Conservation (phyloP, 2,329 filamentous ascomycete genomes). For the Hypoxylon sp. region DNA sequence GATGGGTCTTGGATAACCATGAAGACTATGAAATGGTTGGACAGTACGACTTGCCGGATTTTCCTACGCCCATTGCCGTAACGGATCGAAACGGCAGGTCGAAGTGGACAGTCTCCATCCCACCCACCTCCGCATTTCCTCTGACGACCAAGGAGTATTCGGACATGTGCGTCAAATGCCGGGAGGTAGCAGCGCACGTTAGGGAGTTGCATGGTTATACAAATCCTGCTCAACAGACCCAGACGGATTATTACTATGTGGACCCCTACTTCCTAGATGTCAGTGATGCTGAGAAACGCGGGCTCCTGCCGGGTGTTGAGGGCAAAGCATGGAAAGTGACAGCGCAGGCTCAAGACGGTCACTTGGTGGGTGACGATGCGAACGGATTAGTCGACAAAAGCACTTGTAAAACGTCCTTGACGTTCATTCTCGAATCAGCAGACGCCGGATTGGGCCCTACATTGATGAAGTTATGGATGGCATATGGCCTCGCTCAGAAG, state of each 20-base stretch:
- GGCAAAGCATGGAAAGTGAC: slow-evolving; percentile 56
- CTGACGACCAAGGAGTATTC: slow-evolving; percentile 74
- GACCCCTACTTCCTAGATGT: slow-evolving; percentile 82
- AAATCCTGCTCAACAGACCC: slow-evolving; percentile 59
- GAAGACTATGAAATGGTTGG: slow-evolving; percentile 75
- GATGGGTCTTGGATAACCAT: slow-evolving; percentile 56
- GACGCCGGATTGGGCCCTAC: slow-evolving; percentile 83
- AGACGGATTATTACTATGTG: slow-evolving; percentile 67
- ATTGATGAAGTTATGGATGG: slow-evolving; percentile 84
- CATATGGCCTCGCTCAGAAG: slow-evolving; percentile 81
- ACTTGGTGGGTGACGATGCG: slow-evolving; percentile 63
- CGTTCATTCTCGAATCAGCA: slow-evolving; percentile 79
- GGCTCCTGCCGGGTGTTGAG: slow-evolving; percentile 66
- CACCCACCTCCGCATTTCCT: slow-evolving; percentile 74
- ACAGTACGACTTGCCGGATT: slow-evolving; percentile 74
- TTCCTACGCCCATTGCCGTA: slow-evolving; percentile 79
- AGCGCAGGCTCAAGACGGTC: slow-evolving; percentile 48
- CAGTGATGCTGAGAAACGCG: slow-evolving; percentile 74
- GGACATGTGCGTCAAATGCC: slow-evolving; percentile 76
- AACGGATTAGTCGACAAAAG: slow-evolving; percentile 61
- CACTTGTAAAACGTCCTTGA: slow-evolving; percentile 78
- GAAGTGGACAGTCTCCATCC: slow-evolving; percentile 87
- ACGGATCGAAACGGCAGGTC: slow-evolving; percentile 72
- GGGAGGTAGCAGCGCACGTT: slow-evolving; percentile 71
- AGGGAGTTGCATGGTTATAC: slow-evolving; percentile 62